Conservation (phyloP, 2,329 filamentous ascomycete genomes). For the Phyllachora maydis region DNA sequence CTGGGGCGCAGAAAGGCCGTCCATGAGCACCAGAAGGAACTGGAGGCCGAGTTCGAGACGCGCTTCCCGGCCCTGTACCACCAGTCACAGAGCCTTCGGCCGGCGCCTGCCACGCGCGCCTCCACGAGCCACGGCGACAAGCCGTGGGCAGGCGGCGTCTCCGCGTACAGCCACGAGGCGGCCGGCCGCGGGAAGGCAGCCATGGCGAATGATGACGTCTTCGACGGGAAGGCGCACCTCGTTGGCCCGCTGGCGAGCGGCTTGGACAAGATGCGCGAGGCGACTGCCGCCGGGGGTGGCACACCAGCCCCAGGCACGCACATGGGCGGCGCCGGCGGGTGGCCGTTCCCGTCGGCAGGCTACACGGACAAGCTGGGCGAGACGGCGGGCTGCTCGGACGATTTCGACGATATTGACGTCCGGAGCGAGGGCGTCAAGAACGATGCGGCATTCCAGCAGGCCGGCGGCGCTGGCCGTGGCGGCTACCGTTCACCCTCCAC, state of each 20-base stretch:
- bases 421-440: constrained; percentile 26
- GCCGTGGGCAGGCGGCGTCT: too few species aligned
- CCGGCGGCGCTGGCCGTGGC: too few species aligned
- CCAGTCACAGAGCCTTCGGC: constrained; percentile 17
- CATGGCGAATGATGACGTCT: background rate
- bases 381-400: constrained; percentile 6
- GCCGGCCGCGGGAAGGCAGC: constrained; percentile 1
- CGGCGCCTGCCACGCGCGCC: constrained; percentile 1
- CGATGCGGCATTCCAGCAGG: constrained; percentile 16
- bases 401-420: constrained; percentile 18
- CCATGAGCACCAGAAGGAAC: constrained; percentile 21
- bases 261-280: constrained; percentile 13
- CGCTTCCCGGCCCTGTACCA: constrained; percentile 22
- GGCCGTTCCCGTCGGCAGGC: constrained; percentile 1
- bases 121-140: too few species aligned
- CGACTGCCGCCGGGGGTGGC: constrained; percentile 1
- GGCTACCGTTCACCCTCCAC: too few species aligned
- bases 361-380: constrained; percentile 6
- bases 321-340: constrained; percentile 1
- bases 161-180: too few species aligned
- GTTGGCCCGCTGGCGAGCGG: constrained; percentile 11
- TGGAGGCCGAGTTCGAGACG: constrained; percentile 26
- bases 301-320: background rate
- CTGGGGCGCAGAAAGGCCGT: constrained; percentile 18
- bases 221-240: constrained; percentile 8